phyloP scores from a whole-genome alignment of 2,329 filamentous ascomycete genomes.

The Ceratocystis cacaofunesta region DNA sequence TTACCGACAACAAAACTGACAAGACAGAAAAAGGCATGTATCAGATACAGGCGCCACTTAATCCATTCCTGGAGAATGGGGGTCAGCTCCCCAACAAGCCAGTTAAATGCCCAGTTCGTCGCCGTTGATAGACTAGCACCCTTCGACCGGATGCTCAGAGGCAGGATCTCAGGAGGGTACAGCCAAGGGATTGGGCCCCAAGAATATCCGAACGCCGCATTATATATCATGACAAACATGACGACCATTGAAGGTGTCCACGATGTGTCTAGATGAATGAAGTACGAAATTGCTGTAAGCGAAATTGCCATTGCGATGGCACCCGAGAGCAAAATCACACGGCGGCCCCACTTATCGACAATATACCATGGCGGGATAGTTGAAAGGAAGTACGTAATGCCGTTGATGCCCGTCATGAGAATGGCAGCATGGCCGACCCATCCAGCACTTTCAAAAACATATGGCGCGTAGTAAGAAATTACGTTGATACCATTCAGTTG shows the following conservation, averaged over 20 bases:
- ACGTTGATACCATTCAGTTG: conserved; percentile 99
- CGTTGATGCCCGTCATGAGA: conserved; percentile 95
- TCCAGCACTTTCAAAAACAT: conserved; percentile 93
- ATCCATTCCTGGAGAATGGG: conserved; percentile 86
- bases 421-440: conserved; percentile 84
- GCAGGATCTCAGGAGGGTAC: conserved; percentile 95
- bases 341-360: conserved; percentile 80
- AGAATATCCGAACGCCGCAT: conserved; percentile 83
- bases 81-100: conserved; percentile 89
- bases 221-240: conserved; percentile 94
- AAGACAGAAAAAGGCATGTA: conserved; percentile 95
- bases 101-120: conserved; percentile 97
- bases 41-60: conserved; percentile 81
- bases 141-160: conserved; percentile 90
- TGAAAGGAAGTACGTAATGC: conserved; percentile 72
- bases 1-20: conserved; percentile 90
- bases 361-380: conserved; percentile 96
- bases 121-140: conserved; percentile 92
- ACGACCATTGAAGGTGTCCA: conserved; percentile 76
- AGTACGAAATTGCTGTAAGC: conserved; percentile 83
- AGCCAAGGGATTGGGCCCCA: conserved; percentile 98
- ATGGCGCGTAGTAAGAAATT: conserved; percentile 94
- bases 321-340: conserved; percentile 77
- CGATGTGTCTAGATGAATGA: conserved; percentile 71
- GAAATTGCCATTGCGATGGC: conserved; percentile 81